These are phyloP conservation scores for Nakaseomyces kungkrabaensis DNA, from an alignment of 1,139 yeast genomes.

Conservation along the genomic window DNA sequence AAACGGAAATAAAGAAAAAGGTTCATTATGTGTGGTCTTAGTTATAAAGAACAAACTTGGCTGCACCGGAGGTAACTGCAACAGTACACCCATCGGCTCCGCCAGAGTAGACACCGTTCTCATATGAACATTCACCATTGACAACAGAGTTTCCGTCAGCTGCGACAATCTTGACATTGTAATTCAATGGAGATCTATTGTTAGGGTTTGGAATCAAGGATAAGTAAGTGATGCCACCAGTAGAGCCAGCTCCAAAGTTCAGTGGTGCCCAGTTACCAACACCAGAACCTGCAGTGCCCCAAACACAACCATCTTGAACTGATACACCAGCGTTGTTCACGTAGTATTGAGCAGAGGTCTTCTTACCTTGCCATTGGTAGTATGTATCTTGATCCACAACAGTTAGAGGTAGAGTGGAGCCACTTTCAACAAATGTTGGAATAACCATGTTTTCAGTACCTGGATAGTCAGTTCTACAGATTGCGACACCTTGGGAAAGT, in stretches of 20 bases:
- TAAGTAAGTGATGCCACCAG: slow-evolving; percentile 53
- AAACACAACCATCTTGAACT: slow-evolving; percentile 61
- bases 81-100: slow-evolving; percentile 74
- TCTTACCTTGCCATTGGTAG: slow-evolving; percentile 55
- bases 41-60: slow-evolving; percentile 55
- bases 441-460: slow-evolving; percentile 83
- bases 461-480: slow-evolving; percentile 83
- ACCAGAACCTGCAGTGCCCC: slow-evolving; percentile 59
- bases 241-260: slow-evolving; percentile 65
- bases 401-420: slow-evolving; percentile 47
- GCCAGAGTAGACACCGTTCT: slow-evolving; percentile 53
- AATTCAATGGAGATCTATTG: slow-evolving; percentile 52
- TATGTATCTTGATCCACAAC: slow-evolving; percentile 56
- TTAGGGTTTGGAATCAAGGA: slow-evolving; percentile 79
- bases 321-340: slow-evolving; percentile 76
- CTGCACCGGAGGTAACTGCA: slow-evolving; percentile 56
- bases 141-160: slow-evolving; percentile 41
- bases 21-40: background rate
- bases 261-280: slow-evolving; percentile 83
- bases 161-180: slow-evolving; percentile 60
- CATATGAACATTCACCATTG: slow-evolving; percentile 55
- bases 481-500: slow-evolving; percentile 50
- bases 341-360: slow-evolving; percentile 69
- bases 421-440: slow-evolving; percentile 61
- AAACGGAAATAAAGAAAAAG: too few relatives aligned